Conservation (phyloP, 2,329 filamentous ascomycete species). For the Pseudogymnoascus sp. region DNA sequence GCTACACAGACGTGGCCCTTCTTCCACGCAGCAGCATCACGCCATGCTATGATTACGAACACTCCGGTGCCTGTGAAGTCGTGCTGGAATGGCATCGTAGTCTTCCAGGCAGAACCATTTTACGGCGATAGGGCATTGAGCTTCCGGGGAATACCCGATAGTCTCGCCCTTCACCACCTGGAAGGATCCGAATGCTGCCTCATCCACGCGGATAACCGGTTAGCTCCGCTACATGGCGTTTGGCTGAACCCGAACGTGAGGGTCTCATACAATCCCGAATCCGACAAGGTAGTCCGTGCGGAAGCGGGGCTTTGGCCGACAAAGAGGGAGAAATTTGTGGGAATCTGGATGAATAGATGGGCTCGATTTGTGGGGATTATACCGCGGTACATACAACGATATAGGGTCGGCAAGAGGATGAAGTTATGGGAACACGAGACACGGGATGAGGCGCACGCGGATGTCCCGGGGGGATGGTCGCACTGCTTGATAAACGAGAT, state of each 20-base stretch:
- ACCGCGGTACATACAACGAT: conserved; percentile 24
- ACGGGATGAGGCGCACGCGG: conserved; percentile 30
- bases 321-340: conserved; percentile 38
- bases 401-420: conserved; percentile 20
- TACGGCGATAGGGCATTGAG: conserved; percentile 34
- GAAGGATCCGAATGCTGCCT: conserved; percentile 76
- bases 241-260: conserved; percentile 62
- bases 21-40: conserved; percentile 42
- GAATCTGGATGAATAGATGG: conserved; percentile 51
- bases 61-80: conserved; percentile 42
- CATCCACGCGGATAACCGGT: conserved; percentile 55
- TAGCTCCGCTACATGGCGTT: conserved; percentile 38
- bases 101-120: conserved; percentile 48
- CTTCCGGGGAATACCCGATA: conserved; percentile 58
- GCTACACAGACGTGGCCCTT: conserved; percentile 51
- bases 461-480: conserved; percentile 37
- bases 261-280: conserved; percentile 51
- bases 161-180: conserved; percentile 51
- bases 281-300: conserved; percentile 43
- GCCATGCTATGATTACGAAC: conserved; percentile 43
- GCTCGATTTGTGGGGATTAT: conserved; percentile 36
- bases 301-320: conserved; percentile 21
- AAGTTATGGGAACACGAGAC: conserved; percentile 22
- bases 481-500: conserved; percentile 53
- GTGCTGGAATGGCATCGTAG: conserved; percentile 50